Conservation (phyloP, 306 rosid species). For the Glycyrrhiza uralensis region DNA sequence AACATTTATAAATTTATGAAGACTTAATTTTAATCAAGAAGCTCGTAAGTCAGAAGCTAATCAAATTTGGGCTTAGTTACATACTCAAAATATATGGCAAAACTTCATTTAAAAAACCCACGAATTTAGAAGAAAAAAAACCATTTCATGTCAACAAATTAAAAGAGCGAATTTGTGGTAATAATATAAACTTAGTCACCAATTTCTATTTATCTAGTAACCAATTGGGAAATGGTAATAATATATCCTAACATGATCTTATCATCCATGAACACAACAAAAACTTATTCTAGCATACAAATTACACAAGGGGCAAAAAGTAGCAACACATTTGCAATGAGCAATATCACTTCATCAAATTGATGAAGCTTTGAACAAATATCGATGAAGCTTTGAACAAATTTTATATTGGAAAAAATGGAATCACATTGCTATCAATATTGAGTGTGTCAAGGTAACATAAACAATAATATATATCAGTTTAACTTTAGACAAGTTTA, state of each 20-base stretch:
- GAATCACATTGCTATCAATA: constrained; percentile 29
- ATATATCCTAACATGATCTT: background rate
- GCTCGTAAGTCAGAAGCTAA: too few species aligned
- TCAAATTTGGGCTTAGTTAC: too few species aligned
- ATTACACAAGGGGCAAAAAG: constrained; percentile 11
- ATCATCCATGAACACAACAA: background rate
- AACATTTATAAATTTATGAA: too few species aligned
- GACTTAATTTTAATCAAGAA: too few species aligned
- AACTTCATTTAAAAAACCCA: background rate
- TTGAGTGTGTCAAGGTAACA: constrained; percentile 31
- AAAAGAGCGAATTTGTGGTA: too few species aligned
- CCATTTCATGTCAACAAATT: too few species aligned
- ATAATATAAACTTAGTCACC: background rate
- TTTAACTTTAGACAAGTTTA: constrained; percentile 56
- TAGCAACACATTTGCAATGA: constrained; percentile 6
- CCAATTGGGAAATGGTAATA: background rate
- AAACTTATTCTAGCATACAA: background rate
- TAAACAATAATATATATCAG: constrained; percentile 25
- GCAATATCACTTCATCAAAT: background rate
- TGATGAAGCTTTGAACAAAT: constrained; percentile 1
- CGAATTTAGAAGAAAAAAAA: background rate
- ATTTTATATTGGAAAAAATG: constrained; percentile 29
- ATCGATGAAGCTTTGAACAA: constrained; percentile 24
- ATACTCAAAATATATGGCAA: background rate
- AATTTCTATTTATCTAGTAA: background rate